phyloP scores from a whole-genome alignment of 2,329 filamentous ascomycete genomes.

The Aspergillus uvarum region DNA sequence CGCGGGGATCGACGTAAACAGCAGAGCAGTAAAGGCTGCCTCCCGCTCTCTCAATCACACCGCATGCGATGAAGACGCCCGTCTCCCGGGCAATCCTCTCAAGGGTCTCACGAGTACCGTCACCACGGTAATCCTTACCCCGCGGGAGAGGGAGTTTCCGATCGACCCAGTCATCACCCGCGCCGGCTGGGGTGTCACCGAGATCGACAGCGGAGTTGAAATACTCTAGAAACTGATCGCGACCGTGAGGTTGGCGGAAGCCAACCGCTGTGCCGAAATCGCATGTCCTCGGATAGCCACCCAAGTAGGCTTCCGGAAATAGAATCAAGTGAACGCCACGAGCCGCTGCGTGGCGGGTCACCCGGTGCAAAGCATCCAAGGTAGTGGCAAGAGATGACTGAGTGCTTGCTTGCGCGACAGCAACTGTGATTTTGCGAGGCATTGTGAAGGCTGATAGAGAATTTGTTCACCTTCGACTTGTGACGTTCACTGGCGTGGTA shows the following conservation, averaged over 20 bases:
- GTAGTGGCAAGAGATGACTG: conserved; percentile 53
- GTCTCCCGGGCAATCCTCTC: conserved; percentile 74
- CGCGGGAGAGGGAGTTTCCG: conserved; percentile 56
- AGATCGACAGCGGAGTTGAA: conserved; percentile 78
- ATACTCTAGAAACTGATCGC: conserved; percentile 80
- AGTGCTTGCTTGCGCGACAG: conserved; percentile 50
- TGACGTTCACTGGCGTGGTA: background rate
- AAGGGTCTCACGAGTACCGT: conserved; percentile 76
- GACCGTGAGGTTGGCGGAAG: conserved; percentile 63
- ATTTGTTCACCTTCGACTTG: background rate
- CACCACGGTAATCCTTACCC: conserved; percentile 58
- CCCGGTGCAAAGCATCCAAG: conserved; percentile 62
- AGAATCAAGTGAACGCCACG: conserved; percentile 68
- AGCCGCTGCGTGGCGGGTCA: conserved; percentile 64
- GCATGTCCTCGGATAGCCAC: conserved; percentile 83
- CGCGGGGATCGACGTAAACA: conserved; percentile 74
- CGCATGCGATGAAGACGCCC: conserved; percentile 78
- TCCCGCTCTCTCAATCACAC: conserved; percentile 74
- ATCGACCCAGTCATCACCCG: conserved; percentile 69
- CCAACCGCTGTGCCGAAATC: conserved; percentile 76
- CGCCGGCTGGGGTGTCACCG: conserved; percentile 72
- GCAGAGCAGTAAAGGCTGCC: conserved; percentile 82
- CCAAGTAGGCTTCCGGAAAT: conserved; percentile 89
- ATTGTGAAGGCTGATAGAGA: conserved; percentile 25
- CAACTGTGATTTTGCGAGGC: conserved; percentile 44